Base-by-base conservation (phyloP, 305 asterid genomes). In the Fraxinus ornus region DNA sequence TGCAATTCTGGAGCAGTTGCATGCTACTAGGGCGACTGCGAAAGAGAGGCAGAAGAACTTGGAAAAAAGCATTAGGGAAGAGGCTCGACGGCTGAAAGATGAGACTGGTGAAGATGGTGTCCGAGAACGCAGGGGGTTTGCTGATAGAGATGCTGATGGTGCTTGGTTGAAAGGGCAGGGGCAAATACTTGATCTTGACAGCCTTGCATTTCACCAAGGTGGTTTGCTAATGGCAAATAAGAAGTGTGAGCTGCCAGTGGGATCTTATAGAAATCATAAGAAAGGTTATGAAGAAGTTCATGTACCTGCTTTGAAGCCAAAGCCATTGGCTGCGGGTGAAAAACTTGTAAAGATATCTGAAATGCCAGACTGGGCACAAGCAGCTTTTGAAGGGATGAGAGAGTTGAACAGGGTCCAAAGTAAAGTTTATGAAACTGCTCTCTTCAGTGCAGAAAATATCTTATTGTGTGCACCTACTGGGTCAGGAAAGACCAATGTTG, bases 391-490 rank as follows among this genome's bases (percentile, higher is more conserved):
- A 85, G 97, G 97, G 76, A 94, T 96, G 99, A 85, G 80, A 79
- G 91, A 89, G 78, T 88, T 96, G 89, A 96, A 96, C 86, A 88
- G 97, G 90, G 94, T 93, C 81, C 98, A 96, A 90, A 96, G 97
- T 86, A 94, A 85, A 87, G 99, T 96, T 64, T 96, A 96, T 64
- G 92, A 92, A 75, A 90, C 97, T 81, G 98, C 99, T 35, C 87
- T 96, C 7, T 91, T 90, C 84, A 55, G 90, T 75, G 94, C 98
- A 1, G 95, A 94, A 62, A 96, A 96, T 84, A 73, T 94, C 44
- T 87, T 96, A 72, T 81, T 96, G 37, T 96, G 99, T 92, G 99
- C 99, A 82, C 99, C 99, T 74, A 96, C 98, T 71, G 99, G 98
- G 24, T 97, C 98, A 74, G 98, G 98, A 68, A 96, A 96, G 88